phyloP scores from a whole-genome alignment of 306 rosid genomes.

The Vigna nakashimae region DNA sequence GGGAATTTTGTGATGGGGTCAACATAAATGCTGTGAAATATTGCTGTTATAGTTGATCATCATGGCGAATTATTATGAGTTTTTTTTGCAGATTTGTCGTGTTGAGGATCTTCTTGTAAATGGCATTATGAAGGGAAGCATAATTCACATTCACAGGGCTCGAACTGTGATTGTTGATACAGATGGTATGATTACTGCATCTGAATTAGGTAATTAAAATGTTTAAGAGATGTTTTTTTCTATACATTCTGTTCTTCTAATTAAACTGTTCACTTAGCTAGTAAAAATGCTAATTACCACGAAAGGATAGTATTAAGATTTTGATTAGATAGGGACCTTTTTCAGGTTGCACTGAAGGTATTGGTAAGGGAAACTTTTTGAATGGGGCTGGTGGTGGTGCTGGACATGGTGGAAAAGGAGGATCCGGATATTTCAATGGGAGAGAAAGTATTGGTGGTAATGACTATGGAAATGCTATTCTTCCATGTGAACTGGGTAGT shows the following conservation, averaged over 20 bases:
- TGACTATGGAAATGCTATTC: slow-evolving; percentile 89
- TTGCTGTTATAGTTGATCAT: slow-evolving; percentile 28
- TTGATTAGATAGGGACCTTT: slow-evolving; percentile 48
- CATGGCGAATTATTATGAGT: slow-evolving; percentile 37
- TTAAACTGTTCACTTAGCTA: slow-evolving; percentile 9
- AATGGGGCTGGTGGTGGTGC: slow-evolving; percentile 99
- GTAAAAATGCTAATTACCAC: slow-evolving; percentile 27
- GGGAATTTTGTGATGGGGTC: slow-evolving; percentile 28
- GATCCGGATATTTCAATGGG: slow-evolving; percentile 90
- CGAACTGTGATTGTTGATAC: slow-evolving; percentile 81
- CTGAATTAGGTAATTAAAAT: slow-evolving; percentile 71
- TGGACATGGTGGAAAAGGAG: slow-evolving; percentile 99
- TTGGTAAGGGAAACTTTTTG: slow-evolving; percentile 94
- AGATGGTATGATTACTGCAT: slow-evolving; percentile 76
- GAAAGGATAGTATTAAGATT: slow-evolving; percentile 38
- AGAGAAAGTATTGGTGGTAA: slow-evolving; percentile 79
- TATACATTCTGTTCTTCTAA: slow-evolving; percentile 27
- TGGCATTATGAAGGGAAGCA: slow-evolving; percentile 89
- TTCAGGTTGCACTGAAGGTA: slow-evolving; percentile 93
- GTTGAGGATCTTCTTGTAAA: slow-evolving; percentile 96
- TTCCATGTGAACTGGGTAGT: slow-evolving; percentile 97
- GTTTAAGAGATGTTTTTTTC: slow-evolving; percentile 12
- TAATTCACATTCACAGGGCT: slow-evolving; percentile 97
- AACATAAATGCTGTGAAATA: slow-evolving; percentile 3
- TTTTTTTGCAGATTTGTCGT: slow-evolving; percentile 81